Evolutionary conservation across 805 yeast genomes (phyloP).

Genomic region (Priceomyces haplophilus): DNA sequence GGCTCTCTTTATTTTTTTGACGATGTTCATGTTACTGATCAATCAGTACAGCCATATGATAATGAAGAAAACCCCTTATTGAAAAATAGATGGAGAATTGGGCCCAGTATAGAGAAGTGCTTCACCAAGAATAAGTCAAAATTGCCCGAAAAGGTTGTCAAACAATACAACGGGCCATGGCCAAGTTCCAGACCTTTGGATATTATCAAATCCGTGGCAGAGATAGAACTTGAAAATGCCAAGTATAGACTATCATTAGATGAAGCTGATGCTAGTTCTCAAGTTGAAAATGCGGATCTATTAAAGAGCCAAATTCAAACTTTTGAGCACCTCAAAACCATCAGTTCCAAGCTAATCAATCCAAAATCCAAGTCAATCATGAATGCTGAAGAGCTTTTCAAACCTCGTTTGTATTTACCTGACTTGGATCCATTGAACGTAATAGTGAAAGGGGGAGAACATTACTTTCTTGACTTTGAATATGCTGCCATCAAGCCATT

Average conservation of each 20-base stretch:
- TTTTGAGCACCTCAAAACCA: conserved; percentile 54
- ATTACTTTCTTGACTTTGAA: conserved; percentile 78
- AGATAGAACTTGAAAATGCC: conserved; percentile 61
- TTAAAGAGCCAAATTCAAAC: conserved; percentile 54
- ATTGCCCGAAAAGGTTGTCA: conserved; percentile 48
- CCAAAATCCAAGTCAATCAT: conserved; percentile 54
- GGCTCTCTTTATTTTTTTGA: conserved; percentile 82
- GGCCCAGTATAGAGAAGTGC: conserved; percentile 80
- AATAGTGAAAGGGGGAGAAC: conserved; percentile 38
- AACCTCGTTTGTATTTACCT: conserved; percentile 73
- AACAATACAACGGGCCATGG: conserved; percentile 77
- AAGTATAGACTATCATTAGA: conserved; percentile 51
- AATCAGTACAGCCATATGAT: conserved; percentile 48
- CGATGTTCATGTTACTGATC: conserved; percentile 53
- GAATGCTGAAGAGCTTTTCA: conserved; percentile 57
- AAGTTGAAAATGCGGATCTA: conserved; percentile 39
- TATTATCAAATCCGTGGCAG: conserved; percentile 61
- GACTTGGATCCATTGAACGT: conserved; percentile 93
- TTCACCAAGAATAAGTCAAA: conserved; percentile 67
- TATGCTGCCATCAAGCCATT: conserved; percentile 78
- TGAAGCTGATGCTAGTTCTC: conserved; percentile 50
- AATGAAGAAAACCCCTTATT: conserved; percentile 58
- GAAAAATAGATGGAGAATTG: conserved; percentile 77
- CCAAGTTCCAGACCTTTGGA: conserved; percentile 53
- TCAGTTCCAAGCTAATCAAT: conserved; percentile 60